phyloP scores from a whole-genome alignment of 257 asterid species.

The Nicotiana noctiflora region DNA sequence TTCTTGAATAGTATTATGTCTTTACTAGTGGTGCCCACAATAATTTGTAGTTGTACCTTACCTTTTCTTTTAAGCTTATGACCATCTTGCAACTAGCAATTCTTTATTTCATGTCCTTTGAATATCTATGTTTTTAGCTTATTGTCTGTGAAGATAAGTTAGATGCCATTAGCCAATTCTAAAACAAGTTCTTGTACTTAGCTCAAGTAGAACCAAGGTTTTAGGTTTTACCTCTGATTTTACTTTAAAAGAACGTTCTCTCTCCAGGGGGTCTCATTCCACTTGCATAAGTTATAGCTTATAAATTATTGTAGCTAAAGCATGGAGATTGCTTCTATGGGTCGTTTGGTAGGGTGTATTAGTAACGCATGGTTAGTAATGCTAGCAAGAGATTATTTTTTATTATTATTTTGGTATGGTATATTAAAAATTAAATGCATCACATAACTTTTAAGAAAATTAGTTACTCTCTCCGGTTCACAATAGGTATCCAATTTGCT shows the following conservation, averaged over 20 bases:
- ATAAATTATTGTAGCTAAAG: no score
- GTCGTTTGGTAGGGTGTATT: no score
- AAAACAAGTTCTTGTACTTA: neutral
- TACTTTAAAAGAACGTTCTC: neutral
- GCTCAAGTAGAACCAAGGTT: neutral
- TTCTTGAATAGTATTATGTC: neutral
- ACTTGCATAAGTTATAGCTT: neutral
- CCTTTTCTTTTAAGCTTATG: neutral
- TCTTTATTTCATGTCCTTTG: neutral
- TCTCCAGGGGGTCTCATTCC: neutral
- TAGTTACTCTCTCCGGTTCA: no score
- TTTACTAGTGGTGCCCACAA: neutral
- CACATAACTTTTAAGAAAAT: no score
- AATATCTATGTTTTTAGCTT: neutral
- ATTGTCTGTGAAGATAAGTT: neutral
- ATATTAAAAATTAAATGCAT: no score
- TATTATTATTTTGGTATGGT: no score
- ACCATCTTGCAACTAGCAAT: slow-evolving; percentile 1
- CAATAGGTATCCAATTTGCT: no score
- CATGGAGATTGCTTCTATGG: neutral
- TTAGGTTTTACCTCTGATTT: neutral
- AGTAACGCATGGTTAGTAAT: no score
- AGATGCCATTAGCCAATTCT: neutral
- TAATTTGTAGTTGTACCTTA: neutral
- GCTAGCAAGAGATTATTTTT: no score